Conservation (phyloP, 192 early-diverging fungal genomes). For the Podila clonocystis region DNA sequence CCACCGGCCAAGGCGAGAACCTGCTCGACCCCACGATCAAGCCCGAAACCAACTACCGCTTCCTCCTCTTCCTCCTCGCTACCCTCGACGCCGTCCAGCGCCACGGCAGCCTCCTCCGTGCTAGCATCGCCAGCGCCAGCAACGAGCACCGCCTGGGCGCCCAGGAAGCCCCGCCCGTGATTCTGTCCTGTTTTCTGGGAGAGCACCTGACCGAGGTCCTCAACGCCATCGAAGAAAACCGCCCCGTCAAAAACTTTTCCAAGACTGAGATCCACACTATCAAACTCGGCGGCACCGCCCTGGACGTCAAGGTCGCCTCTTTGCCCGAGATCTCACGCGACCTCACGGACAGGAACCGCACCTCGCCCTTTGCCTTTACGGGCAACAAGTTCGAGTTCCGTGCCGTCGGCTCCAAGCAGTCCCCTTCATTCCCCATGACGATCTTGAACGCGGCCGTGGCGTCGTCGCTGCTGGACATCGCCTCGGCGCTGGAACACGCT, state of each 20-base stretch:
- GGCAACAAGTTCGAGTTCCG: constrained; percentile 99
- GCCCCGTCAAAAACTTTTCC: constrained; percentile 85
- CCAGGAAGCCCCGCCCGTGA: constrained; percentile 96
- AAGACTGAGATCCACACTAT: constrained; percentile 89
- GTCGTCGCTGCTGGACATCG: constrained; percentile 76
- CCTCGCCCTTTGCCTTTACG: constrained; percentile 98
- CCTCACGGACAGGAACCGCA: constrained; percentile 98
- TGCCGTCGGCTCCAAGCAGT: constrained; percentile 97
- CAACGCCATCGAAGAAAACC: constrained; percentile 86
- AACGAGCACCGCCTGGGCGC: constrained; percentile 99
- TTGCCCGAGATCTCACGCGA: constrained; percentile 93
- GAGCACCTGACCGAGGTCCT: constrained; percentile 95
- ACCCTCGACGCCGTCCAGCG: constrained; percentile 88
- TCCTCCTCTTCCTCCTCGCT: constrained; percentile 93
- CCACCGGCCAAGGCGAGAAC: constrained; percentile 94
- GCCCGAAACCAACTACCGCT: constrained; percentile 97
- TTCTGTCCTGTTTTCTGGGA: constrained; percentile 96
- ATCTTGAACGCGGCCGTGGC: constrained; percentile 92
- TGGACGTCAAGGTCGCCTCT: constrained; percentile 94
- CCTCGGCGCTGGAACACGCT: constrained; percentile 74
- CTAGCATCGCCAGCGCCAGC: constrained; percentile 89
- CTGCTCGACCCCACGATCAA: constrained; percentile 90
- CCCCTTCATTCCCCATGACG: constrained; percentile 93
- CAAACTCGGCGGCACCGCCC: constrained; percentile 91
- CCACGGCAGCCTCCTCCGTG: constrained; percentile 89